Evolutionary conservation across 2,329 filamentous ascomycete species (phyloP).

Genomic region (Endocalyx cinctus): DNA sequence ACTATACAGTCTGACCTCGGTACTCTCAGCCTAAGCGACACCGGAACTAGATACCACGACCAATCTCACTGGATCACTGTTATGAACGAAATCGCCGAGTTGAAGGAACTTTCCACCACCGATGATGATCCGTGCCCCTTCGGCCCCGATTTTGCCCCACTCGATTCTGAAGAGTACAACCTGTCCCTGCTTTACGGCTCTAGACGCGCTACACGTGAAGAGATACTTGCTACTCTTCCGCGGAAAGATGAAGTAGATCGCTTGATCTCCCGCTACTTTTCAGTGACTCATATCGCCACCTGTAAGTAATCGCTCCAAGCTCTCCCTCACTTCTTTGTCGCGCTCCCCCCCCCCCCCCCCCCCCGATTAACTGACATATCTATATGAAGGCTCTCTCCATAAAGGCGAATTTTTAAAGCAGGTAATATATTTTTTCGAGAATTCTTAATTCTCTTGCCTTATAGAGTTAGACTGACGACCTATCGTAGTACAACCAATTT

Average conservation of each 20-base stretch:
- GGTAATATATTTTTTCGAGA: conserved; percentile 13
- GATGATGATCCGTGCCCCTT: too few species aligned
- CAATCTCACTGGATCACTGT: conserved; percentile 16
- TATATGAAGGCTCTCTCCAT: conserved; percentile 18
- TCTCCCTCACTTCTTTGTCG: conserved; percentile 6
- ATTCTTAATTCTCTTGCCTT: too few species aligned
- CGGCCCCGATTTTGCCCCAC: too few species aligned
- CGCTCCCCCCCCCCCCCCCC: too few species aligned
- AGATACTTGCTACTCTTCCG: conserved; percentile 31
- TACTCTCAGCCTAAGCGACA: conserved; percentile 11
- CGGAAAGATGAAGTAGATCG: conserved; percentile 27
- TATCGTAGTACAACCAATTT: conserved; percentile 36
- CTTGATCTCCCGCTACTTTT: conserved; percentile 33
- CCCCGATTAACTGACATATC: conserved; percentile 1
- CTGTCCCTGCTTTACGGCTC: conserved; percentile 27
- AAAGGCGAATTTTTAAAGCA: conserved; percentile 23
- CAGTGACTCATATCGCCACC: conserved; percentile 24
- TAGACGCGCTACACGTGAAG: conserved; percentile 18
- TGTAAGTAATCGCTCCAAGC: conserved; percentile 10
- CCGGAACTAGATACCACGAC: conserved; percentile 15
- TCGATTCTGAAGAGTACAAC: conserved; percentile 5
- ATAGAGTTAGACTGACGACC: background rate
- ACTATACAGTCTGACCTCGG: conserved; percentile 9
- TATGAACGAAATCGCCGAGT: conserved; percentile 13
- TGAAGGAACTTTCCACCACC: too few species aligned